Base-by-base conservation (phyloP, 352 stramenopile genomes). In the Phytophthora chlamydospora region DNA sequence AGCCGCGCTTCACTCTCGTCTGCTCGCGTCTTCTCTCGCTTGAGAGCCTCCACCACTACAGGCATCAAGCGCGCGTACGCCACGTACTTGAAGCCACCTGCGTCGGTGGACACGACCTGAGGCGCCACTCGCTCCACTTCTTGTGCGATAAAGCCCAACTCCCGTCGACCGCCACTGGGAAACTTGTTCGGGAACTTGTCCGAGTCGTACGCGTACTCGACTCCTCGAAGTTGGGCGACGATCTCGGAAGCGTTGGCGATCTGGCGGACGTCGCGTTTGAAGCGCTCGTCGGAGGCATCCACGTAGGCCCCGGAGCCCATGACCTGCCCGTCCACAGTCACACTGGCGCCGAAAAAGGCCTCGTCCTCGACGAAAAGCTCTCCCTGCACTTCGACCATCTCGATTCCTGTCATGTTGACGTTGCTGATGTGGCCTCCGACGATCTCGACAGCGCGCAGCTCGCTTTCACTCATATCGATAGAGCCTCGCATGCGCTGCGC, bases 301-400 rank as follows among this genome's bases (percentile, higher is more conserved):
- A 97, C 81, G 53, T 97, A 97, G 1, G 91, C 89, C 6, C 91
- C 91, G 2, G 88, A 96, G 31, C 89, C 90, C 73, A 97, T 93
- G 16, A 97, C 90, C 52, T 90, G 85, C 6, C 91, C 91, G 54
- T 90, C 83, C 12, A 97, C 89, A 6, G 76, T 93, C 61, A 97
- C 82, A 9, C 83, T 76, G 9, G 86, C 80, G 16, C 90, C 89
- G 27, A 97, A 84, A 64, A 88, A 96, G 12, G 87, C 80, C 38
- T 93, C 83, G 14, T 85, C 76, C 63, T 90, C 74, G 34, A 97
- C 87, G 56, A 93, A 91, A 24, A 97, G 72, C 66, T 91, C 90
- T 13, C 83, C 80, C 31, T 80, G 68, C 17, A 97, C 78, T 66
- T 90, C 78, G 32, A 94, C 70, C 53, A 81, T 78, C 45, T 82